phyloP scores from a whole-genome alignment of 805 yeast species.

The Phaffomyces antillensis region DNA sequence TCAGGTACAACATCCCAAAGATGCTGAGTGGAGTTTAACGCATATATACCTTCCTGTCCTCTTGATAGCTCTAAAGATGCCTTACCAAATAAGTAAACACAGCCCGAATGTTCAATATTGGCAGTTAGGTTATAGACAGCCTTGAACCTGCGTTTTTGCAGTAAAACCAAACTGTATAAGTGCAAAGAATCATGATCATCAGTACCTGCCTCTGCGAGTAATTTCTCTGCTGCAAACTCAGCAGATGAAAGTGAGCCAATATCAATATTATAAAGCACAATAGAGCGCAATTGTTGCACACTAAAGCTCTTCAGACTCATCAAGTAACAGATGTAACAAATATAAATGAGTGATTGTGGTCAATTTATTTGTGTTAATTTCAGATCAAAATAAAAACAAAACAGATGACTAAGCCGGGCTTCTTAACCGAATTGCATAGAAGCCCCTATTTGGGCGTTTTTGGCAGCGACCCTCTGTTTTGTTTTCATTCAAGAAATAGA shows the following conservation, averaged over 20 bases:
- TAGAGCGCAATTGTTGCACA: slow-evolving; percentile 42
- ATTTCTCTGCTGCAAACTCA: slow-evolving; percentile 78
- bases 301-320: slow-evolving; percentile 21
- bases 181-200: slow-evolving; percentile 53
- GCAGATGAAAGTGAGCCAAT: slow-evolving; percentile 67
- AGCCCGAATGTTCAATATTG: slow-evolving; percentile 55
- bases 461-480: too few species aligned
- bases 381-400: background rate
- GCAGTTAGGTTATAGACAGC: slow-evolving; percentile 51
- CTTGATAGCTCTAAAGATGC: slow-evolving; percentile 51
- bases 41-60: slow-evolving; percentile 56
- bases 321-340: background rate
- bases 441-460: too few species aligned
- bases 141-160: slow-evolving; percentile 49
- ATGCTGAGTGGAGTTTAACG: slow-evolving; percentile 32
- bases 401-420: background rate
- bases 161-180: slow-evolving; percentile 62
- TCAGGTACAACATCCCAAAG: slow-evolving; percentile 27
- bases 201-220: slow-evolving; percentile 48
- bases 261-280: slow-evolving; percentile 65
- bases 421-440: too few species aligned
- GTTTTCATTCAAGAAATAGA: too few species aligned
- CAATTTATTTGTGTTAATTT: too few species aligned
- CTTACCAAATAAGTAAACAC: slow-evolving; percentile 67
- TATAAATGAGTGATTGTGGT: background rate